These are phyloP conservation scores for Hygrocybe coccinea DNA, from an alignment of 768 basidiomycete genomes.

Conservation along the genomic window DNA sequence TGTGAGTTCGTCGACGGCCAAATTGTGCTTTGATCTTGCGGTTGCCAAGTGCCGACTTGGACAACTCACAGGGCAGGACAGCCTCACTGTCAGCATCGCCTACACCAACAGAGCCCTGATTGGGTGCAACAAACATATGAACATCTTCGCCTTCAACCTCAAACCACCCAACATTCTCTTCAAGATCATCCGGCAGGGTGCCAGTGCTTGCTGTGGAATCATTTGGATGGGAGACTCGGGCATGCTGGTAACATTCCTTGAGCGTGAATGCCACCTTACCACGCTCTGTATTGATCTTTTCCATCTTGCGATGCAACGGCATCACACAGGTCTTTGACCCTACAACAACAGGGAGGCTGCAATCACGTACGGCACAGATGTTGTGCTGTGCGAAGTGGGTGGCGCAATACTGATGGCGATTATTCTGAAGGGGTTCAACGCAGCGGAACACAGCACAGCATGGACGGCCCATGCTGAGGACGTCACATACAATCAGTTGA, in stretches of 20 bases:
- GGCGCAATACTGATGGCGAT: slow-evolving; percentile 16
- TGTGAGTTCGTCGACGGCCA: slow-evolving; percentile 15
- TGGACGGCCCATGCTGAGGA: slow-evolving; percentile 13
- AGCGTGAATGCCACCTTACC: slow-evolving; percentile 13
- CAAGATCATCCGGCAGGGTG: background rate
- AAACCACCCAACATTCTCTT: slow-evolving; percentile 11
- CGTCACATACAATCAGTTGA: slow-evolving; percentile 11
- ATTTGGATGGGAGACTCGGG: slow-evolving; percentile 6
- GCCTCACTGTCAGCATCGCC: background rate
- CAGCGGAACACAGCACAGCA: slow-evolving; percentile 14
- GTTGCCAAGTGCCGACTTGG: slow-evolving; percentile 6
- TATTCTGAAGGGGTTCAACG: slow-evolving; percentile 10
- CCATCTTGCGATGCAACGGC: slow-evolving; percentile 9
- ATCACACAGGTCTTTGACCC: slow-evolving; percentile 7
- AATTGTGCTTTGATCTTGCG: slow-evolving; percentile 11
- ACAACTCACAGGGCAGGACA: slow-evolving; percentile 3
- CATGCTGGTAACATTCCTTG: slow-evolving; percentile 8
- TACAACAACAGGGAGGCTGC: slow-evolving; percentile 5
- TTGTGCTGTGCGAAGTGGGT: slow-evolving; percentile 2
- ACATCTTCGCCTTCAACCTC: slow-evolving; percentile 6
- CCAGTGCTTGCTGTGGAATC: slow-evolving; percentile 4
- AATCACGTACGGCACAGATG: slow-evolving; percentile 14
- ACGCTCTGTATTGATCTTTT: slow-evolving; percentile 3
- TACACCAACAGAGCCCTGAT: slow-evolving; percentile 12
- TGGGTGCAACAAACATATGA: background rate